Conservation (phyloP, 2,329 filamentous ascomycete genomes). For the Didymella sp. region DNA sequence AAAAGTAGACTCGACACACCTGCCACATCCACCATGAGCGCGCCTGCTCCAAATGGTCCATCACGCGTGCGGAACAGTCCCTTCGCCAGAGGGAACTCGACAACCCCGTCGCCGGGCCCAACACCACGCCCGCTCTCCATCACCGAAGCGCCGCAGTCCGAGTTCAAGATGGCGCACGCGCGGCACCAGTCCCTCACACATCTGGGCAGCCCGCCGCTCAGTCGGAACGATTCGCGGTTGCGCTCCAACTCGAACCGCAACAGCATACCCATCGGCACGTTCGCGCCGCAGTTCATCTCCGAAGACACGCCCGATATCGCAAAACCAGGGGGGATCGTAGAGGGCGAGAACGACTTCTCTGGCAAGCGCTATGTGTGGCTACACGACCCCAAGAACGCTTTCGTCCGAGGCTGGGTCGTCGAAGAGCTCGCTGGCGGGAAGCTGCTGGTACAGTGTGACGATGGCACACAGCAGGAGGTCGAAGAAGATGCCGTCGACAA, state of each 20-base stretch:
- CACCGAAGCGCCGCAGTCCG: conserved; percentile 46
- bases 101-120: conserved; percentile 69
- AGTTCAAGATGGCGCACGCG: conserved; percentile 61
- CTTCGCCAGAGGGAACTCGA: conserved; percentile 69
- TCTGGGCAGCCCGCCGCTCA: conserved; percentile 50
- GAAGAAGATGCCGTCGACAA: conserved; percentile 91
- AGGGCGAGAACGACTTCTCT: conserved; percentile 98
- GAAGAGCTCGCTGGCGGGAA: conserved; percentile 75
- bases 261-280: conserved; percentile 76
- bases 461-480: conserved; percentile 92
- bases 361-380: conserved; percentile 99
- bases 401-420: conserved; percentile 90
- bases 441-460: conserved; percentile 89
- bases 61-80: conserved; percentile 73
- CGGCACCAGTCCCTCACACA: conserved; percentile 71
- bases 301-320: conserved; percentile 72
- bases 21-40: conserved; percentile 56
- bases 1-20: conserved; percentile 33
- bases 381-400: conserved; percentile 83
- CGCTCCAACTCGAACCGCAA: conserved; percentile 70
- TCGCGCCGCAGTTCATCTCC: conserved; percentile 93
- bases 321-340: conserved; percentile 71
- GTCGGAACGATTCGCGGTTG: conserved; percentile 47
- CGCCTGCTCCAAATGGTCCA: conserved; percentile 66
- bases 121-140: conserved; percentile 73